These are phyloP conservation scores for Amanita molliuscula DNA, from an alignment of 768 basidiomycete genomes.

Conservation along the genomic window DNA sequence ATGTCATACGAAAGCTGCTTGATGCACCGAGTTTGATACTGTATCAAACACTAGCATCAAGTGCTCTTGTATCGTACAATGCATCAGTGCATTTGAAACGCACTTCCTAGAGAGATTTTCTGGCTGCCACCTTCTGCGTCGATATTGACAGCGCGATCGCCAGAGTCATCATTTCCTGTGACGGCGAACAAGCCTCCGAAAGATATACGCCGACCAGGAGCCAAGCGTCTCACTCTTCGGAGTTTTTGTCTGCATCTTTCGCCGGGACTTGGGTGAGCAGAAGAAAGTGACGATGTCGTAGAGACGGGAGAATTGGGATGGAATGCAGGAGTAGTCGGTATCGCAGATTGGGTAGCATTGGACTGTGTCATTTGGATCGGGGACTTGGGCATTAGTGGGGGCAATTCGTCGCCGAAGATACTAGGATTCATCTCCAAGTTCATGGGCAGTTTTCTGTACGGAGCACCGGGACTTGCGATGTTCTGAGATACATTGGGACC, in stretches of 20 bases:
- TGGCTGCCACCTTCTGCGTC: constrained; percentile 9
- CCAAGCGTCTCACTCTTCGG: constrained; percentile 37
- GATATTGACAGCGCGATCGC: constrained; percentile 16
- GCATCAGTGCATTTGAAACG: constrained; percentile 52
- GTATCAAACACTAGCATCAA: background rate
- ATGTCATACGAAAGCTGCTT: background rate
- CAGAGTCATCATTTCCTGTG: constrained; percentile 24
- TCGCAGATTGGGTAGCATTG: constrained; percentile 11
- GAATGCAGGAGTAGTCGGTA: constrained; percentile 4
- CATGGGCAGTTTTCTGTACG: constrained; percentile 23
- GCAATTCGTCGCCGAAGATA: constrained; percentile 59
- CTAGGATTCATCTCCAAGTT: constrained; percentile 51
- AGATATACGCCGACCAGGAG: constrained; percentile 49
- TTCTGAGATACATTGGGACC: background rate
- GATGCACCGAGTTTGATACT: background rate
- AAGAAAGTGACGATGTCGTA: constrained; percentile 6
- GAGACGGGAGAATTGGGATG: constrained; percentile 9
- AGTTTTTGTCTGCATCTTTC: constrained; percentile 29
- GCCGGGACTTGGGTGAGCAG: constrained; percentile 6
- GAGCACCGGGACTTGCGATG: constrained; percentile 9
- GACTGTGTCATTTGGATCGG: background rate
- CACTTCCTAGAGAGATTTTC: constrained; percentile 46
- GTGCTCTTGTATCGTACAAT: background rate
- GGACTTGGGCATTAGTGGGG: constrained; percentile 11
- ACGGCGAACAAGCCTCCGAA: constrained; percentile 43